Evolutionary conservation across 106 monocot species (phyloP).

Genomic region (Vanilla planifolia): DNA sequence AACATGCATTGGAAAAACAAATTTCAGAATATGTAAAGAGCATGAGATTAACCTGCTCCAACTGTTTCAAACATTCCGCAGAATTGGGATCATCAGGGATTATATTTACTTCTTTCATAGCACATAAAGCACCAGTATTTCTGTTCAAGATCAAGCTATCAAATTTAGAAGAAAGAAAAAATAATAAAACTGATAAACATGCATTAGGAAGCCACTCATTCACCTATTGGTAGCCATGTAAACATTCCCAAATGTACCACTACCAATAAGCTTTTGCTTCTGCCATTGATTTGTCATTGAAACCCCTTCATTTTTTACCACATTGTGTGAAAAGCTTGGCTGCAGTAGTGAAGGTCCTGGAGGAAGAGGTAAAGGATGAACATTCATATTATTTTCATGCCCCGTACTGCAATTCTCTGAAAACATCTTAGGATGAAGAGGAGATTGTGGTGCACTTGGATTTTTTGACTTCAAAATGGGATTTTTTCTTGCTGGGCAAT

Average conservation of each 20-base stretch:
- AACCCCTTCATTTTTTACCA: slow-evolving; percentile 30
- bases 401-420: slow-evolving; percentile 28
- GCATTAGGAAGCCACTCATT: neutral
- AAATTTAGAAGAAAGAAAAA: slow-evolving; percentile 2
- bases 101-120: slow-evolving; percentile 98
- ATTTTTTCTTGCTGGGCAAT: slow-evolving; percentile 42
- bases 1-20: neutral
- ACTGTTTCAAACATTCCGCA: slow-evolving; percentile 71
- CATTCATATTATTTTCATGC: slow-evolving; percentile 36
- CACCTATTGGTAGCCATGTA: slow-evolving; percentile 78
- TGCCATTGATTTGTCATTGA: slow-evolving; percentile 66
- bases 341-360: slow-evolving; percentile 43
- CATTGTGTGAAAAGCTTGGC: slow-evolving; percentile 23
- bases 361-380: slow-evolving; percentile 86
- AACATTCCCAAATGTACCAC: slow-evolving; percentile 93
- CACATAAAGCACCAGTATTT: slow-evolving; percentile 82
- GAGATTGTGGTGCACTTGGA: slow-evolving; percentile 67
- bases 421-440: slow-evolving; percentile 47
- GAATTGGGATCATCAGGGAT: slow-evolving; percentile 86
- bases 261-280: slow-evolving; percentile 83
- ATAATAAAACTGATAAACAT: neutral
- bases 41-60: slow-evolving; percentile 65
- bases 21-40: slow-evolving; percentile 3
- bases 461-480: slow-evolving; percentile 41
- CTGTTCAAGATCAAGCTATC: slow-evolving; percentile 25